Percentiles rank a stretch among this genome's conserved stretches.
phyloP scores from a whole-genome alignment of 2,329 filamentous ascomycete species.

The Incumbomyces delicatus region DNA sequence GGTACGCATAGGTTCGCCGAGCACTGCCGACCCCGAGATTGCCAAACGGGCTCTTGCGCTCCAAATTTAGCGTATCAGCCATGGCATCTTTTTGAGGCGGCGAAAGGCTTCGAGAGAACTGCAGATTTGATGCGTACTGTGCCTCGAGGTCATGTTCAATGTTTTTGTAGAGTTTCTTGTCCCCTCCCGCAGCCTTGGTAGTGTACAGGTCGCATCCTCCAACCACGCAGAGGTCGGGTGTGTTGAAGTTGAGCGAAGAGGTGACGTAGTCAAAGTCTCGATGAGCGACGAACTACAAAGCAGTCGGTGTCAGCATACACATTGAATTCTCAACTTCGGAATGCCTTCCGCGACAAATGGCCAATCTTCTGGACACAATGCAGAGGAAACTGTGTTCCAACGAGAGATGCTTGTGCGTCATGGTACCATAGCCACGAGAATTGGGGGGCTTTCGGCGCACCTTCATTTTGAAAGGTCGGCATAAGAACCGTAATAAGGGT shows the following conservation, averaged over 20 bases:
- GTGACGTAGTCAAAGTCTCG: slow-evolving; percentile 86
- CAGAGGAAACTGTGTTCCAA: too few relatives aligned
- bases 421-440: too few relatives aligned
- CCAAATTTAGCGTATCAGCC: slow-evolving; percentile 59
- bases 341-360: not conserved
- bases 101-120: slow-evolving; percentile 77
- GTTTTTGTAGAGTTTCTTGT: slow-evolving; percentile 94
- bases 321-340: not conserved
- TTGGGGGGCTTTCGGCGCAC: slow-evolving; percentile 10
- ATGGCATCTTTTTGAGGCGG: slow-evolving; percentile 67
- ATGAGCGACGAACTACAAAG: slow-evolving; percentile 75
- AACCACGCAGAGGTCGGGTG: slow-evolving; percentile 80
- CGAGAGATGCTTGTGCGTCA: too few relatives aligned
- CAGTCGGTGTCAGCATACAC: slow-evolving; percentile 11
- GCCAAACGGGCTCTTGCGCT: slow-evolving; percentile 83
- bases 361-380: too few relatives aligned
- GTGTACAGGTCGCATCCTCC: slow-evolving; percentile 96
- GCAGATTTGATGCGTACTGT: slow-evolving; percentile 79
- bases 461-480: slow-evolving; percentile 19
- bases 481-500: too few relatives aligned
- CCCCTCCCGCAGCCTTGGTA: slow-evolving; percentile 85
- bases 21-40: slow-evolving; percentile 79
- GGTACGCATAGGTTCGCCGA: slow-evolving; percentile 84
- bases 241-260: slow-evolving; percentile 89
- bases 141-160: slow-evolving; percentile 87